Evolutionary conservation across 2,329 filamentous ascomycete species (phyloP).

Genomic region (Hymenoscyphus salicellus): DNA sequence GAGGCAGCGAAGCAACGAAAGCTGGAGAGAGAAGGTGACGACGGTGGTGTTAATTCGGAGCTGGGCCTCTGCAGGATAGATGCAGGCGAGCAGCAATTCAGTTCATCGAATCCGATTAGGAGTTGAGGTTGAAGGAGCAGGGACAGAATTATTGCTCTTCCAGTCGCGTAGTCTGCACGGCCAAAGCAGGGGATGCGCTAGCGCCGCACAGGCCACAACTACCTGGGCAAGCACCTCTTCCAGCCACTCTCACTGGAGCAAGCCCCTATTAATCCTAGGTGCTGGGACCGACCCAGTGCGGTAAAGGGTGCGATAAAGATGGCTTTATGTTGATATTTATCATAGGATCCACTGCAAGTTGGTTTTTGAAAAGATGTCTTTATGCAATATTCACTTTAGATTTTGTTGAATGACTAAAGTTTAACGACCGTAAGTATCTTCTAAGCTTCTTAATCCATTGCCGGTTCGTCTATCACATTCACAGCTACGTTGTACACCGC

Average conservation of each 20-base stretch:
- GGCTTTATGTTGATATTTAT: neutral
- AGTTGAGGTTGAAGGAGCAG: slow-evolving; percentile 4
- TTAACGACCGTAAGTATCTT: too few relatives aligned
- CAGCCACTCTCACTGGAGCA: neutral
- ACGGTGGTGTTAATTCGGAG: slow-evolving; percentile 8
- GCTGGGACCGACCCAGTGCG: neutral
- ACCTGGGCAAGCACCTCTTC: neutral
- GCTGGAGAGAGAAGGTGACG: slow-evolving; percentile 3
- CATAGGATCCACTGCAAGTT: too few relatives aligned
- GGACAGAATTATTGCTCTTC: slow-evolving; percentile 7
- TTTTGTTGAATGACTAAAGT: too few relatives aligned
- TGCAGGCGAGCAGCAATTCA: slow-evolving; percentile 5
- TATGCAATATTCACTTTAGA: too few relatives aligned
- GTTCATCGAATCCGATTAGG: slow-evolving; percentile 1
- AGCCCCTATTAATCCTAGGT: neutral
- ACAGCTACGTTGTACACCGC: too few relatives aligned
- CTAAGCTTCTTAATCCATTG: too few relatives aligned
- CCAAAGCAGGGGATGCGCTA: neutral
- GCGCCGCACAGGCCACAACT: neutral
- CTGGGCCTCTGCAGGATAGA: slow-evolving; percentile 15
- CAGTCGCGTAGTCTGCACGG: slow-evolving; percentile 5
- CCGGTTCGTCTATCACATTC: too few relatives aligned
- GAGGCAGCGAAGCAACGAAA: slow-evolving; percentile 10
- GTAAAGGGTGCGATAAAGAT: neutral
- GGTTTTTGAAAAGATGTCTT: too few relatives aligned